These are phyloP conservation scores for Dryadomyces sulphureus DNA, from an alignment of 2,329 filamentous ascomycete genomes.

Conservation along the genomic window DNA sequence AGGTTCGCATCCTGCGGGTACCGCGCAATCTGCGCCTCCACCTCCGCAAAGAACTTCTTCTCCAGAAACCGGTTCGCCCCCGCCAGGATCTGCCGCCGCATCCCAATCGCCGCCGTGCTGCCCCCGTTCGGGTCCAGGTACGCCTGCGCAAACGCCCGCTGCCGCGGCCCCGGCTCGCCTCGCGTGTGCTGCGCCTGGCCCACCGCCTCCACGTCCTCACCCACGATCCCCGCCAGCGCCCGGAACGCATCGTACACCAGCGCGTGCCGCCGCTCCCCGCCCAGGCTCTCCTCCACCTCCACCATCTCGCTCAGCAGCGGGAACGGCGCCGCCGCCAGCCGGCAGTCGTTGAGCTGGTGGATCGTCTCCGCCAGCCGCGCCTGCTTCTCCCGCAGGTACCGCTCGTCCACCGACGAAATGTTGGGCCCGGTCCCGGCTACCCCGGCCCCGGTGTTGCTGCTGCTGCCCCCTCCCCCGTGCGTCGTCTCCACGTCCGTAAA, in stretches of 20 bases:
- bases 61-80: constrained; percentile 73
- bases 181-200: constrained; percentile 25
- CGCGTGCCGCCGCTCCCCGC: constrained; percentile 50
- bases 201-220: constrained; percentile 48
- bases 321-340: constrained; percentile 51
- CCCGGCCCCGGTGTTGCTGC: background rate
- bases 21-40: constrained; percentile 65
- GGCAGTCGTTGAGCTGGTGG: constrained; percentile 59
- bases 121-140: constrained; percentile 64
- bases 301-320: constrained; percentile 65
- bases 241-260: constrained; percentile 73
- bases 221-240: constrained; percentile 64
- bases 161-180: constrained; percentile 48
- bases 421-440: constrained; percentile 18
- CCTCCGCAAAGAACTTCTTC: constrained; percentile 60
- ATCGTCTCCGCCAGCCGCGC: constrained; percentile 66
- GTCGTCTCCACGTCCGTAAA: constrained; percentile 56
- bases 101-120: constrained; percentile 45
- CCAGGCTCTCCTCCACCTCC: constrained; percentile 40
- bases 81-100: constrained; percentile 66
- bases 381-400: constrained; percentile 73
- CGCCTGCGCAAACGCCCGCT: constrained; percentile 59
- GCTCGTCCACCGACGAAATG: constrained; percentile 48
- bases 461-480: constrained; percentile 14
- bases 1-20: constrained; percentile 80